These are phyloP conservation scores for Babesia ovis DNA, from an alignment of 169 alveolate species.

Conservation along the genomic window DNA sequence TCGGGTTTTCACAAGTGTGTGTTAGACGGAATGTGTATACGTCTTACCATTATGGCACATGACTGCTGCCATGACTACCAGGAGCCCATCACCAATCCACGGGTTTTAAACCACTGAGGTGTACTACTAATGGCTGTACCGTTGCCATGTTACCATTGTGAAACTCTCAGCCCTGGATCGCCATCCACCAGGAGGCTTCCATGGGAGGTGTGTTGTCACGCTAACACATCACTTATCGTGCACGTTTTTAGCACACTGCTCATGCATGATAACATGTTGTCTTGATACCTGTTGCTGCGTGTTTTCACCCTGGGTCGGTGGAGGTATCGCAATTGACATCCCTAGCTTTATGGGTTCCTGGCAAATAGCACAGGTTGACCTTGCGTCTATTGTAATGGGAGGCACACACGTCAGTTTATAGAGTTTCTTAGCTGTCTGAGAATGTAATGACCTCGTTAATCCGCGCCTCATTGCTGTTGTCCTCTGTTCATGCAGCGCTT, in stretches of 20 bases:
- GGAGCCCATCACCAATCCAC: not conserved
- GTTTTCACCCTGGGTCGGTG: constrained; percentile 34
- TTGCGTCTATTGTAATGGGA: constrained; percentile 61
- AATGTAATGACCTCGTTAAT: constrained; percentile 43
- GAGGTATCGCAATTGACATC: constrained; percentile 60
- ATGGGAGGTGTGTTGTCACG: not conserved
- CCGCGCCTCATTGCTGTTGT: constrained; percentile 60
- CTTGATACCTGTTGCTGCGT: constrained; percentile 3
- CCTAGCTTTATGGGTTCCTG: constrained; percentile 64
- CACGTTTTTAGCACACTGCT: constrained; percentile 49
- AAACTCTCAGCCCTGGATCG: no score
- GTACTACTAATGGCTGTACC: not conserved
- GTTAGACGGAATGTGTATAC: not conserved
- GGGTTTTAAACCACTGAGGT: not conserved
- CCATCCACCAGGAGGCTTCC: not conserved
- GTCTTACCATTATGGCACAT: not conserved
- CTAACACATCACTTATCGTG: constrained; percentile 21
- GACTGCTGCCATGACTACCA: not conserved
- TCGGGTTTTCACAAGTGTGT: no score
- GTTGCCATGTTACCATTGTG: no score
- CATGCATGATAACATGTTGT: constrained; percentile 45
- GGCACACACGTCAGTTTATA: constrained; percentile 58
- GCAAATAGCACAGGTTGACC: constrained; percentile 45
- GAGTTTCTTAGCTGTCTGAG: constrained; percentile 37
- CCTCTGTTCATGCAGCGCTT: constrained; percentile 54